A percentile compares a stretch with the other conserved stretches of the same genome.
Conservation (phyloP, 1,284 basidiomycete genomes). For the Dichomitus squalens region DNA sequence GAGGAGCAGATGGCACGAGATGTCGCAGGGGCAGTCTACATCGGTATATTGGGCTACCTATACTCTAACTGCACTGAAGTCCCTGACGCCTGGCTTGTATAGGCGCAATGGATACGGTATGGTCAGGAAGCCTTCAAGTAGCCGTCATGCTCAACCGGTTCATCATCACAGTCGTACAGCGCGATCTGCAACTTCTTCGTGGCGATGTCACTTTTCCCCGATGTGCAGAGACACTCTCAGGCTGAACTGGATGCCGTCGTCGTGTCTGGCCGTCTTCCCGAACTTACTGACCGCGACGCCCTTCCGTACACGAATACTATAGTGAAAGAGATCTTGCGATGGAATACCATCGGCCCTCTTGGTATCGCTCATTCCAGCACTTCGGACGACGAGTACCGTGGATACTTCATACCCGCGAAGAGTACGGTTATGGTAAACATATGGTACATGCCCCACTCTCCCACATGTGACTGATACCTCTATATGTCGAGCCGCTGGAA, state of each 20-base stretch:
- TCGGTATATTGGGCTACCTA: too few relatives aligned
- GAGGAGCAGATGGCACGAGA: too few relatives aligned
- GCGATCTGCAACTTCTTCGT: too few relatives aligned
- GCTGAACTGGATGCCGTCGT: constrained; percentile 35
- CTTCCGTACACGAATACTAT: constrained; percentile 35
- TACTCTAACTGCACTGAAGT: too few relatives aligned
- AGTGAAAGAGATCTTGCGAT: constrained; percentile 31
- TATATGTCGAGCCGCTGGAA: neutral
- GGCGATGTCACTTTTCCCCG: constrained; percentile 25
- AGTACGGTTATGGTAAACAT: constrained; percentile 26
- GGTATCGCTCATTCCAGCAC: constrained; percentile 12
- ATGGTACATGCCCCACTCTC: constrained; percentile 20
- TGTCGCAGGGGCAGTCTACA: too few relatives aligned
- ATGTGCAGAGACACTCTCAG: constrained; percentile 30
- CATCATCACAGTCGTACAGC: too few relatives aligned
- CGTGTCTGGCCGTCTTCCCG: constrained; percentile 31
- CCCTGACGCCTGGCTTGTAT: too few relatives aligned
- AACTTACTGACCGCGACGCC: constrained; percentile 30
- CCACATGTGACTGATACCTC: neutral
- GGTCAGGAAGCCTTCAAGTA: too few relatives aligned
- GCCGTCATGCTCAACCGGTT: too few relatives aligned
- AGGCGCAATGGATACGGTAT: too few relatives aligned
- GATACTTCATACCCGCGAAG: constrained; percentile 27
- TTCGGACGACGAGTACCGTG: constrained; percentile 21
- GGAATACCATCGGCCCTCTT: constrained; percentile 21